Evolutionary conservation across 345 rosid species (phyloP), one percentile per base, ranked within the genome.

Genomic region (Eucalyptus marginata): DNA sequence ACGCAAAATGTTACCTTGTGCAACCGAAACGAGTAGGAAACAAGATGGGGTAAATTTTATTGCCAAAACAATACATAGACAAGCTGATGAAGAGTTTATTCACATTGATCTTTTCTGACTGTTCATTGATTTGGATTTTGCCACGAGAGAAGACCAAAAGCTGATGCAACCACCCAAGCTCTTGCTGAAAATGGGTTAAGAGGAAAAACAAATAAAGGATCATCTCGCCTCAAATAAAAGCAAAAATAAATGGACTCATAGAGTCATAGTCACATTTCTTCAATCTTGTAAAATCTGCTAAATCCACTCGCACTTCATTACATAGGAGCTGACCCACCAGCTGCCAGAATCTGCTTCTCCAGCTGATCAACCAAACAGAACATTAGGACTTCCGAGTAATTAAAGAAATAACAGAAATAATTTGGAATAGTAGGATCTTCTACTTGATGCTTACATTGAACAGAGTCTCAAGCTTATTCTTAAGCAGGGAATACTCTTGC

Each of bases 381-480:
- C 68, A 33, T 40, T 47, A 29, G 47, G 64, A 86, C 59, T 54
- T 33, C 44, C 36, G 64, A 54, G 87, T 54, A 44, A 86, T 54
- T 54, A 86, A 76, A 54, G 40, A 79, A 58, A 76, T 33, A 20
- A 86, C 52, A 13, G 49, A 13, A 76, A 16, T 33, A 16, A 25
- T 36, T 64, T 31, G 20, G 71, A 71, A 79, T 51, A 88, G 54
- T 5, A 13, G 17, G 36, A 46, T 16, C 49, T 3, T 9, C 8
- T 12, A 24, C 33, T 56, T 49, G 68, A 46, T 46, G 54, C 58
- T 49, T 92, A 93, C 97, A 93, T 92, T 89, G 93, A 95, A 93
- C 80, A 95, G 91, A 27, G 94, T 91, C 89, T 95, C 95, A 25
- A 95, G 95, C 93, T 95, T 95, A 89, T 89, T 91, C 90, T 92